Evolutionary conservation across 495 filamentous ascomycete species (phyloP).

Genomic region (Trichoderma orchidacearum): DNA sequence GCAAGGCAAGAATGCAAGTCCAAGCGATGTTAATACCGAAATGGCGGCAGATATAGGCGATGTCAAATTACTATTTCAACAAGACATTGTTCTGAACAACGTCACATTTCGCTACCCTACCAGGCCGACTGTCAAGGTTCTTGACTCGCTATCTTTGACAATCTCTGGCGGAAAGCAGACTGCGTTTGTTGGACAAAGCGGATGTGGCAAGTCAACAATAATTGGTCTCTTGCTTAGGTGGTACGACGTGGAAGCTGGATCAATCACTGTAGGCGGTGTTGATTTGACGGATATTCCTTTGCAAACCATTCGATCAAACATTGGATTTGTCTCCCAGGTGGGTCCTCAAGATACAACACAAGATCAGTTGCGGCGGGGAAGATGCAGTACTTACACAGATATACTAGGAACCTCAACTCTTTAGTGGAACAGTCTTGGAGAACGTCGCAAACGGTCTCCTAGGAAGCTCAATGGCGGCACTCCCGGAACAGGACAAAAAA

Average conservation of each 20-base stretch:
- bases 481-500: constrained; percentile 46
- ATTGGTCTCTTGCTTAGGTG: constrained; percentile 87
- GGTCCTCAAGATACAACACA: constrained; percentile 55
- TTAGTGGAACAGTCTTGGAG: constrained; percentile 71
- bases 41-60: too few relatives aligned
- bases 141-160: constrained; percentile 63
- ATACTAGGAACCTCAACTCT: constrained; percentile 74
- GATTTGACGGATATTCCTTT: constrained; percentile 73
- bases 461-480: constrained; percentile 62
- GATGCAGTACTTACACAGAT: too few relatives aligned
- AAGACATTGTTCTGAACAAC: constrained; percentile 67
- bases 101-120: constrained; percentile 93
- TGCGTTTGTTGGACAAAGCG: constrained; percentile 76
- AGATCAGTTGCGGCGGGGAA: too few relatives aligned
- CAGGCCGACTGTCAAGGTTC: constrained; percentile 74
- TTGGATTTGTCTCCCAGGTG: constrained; percentile 70
- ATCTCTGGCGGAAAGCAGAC: constrained; percentile 81
- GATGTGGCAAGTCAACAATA: constrained; percentile 84
- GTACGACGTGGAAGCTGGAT: constrained; percentile 73
- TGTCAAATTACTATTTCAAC: too few relatives aligned
- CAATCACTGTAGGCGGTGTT: constrained; percentile 70
- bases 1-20: too few relatives aligned
- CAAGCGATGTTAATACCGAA: too few relatives aligned
- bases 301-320: constrained; percentile 80
- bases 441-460: constrained; percentile 85